Evolutionary conservation across 2,329 filamentous ascomycete genomes (phyloP), one percentile per base, ranked within the genome.

Genomic region (Colletotrichum plurivorum): DNA sequence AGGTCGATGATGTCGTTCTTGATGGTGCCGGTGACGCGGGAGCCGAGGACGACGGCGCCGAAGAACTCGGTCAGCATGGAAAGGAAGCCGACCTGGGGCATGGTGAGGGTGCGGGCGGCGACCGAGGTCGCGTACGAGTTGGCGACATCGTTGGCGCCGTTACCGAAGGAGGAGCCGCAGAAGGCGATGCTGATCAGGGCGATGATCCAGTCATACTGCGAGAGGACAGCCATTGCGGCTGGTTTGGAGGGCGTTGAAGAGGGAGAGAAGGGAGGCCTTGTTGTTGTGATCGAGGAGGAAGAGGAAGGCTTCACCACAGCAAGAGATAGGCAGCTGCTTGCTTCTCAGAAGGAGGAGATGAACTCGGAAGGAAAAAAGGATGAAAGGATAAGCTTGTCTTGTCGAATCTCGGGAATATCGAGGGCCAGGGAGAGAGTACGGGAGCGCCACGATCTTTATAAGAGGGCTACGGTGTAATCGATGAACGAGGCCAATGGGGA

Each of bases 111-210:
- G 27, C 81, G 78, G 4, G 85, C 85, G 15, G 84, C 84, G 41
- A 88, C 84, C 3, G 81, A 84, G 20, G 84, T 85, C 36, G 86
- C 86, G 76, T 86, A 88, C 0, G 85, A 81, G 75, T 87, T 88
- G 39, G 66, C 60, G 46, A 71, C 69, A 66, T 71, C 69, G 66
- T 71, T 71, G 39, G 69, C 69, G 4, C 69, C 69, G 41, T 71
- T 71, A 2, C 69, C 69, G 43, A 71, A 63, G 6, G 66, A 64
- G 41, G 56, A 62, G 39, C 69, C 69, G 56, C 69, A 71, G 52
- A 71, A 69, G 41, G 69, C 69, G 45, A 71, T 58, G 48, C 55
- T 71, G 43, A 67, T 71, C 20, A 69, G 8, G 22, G 69, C 69
- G 25, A 71, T 68, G 61, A 71, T 69, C 69, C 69, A 71, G 31